Percentiles rank a stretch among this genome's conserved stretches.
These are phyloP conservation scores for Strobilomyces confusus DNA, from an alignment of 768 basidiomycete species.

Conservation along the genomic window DNA sequence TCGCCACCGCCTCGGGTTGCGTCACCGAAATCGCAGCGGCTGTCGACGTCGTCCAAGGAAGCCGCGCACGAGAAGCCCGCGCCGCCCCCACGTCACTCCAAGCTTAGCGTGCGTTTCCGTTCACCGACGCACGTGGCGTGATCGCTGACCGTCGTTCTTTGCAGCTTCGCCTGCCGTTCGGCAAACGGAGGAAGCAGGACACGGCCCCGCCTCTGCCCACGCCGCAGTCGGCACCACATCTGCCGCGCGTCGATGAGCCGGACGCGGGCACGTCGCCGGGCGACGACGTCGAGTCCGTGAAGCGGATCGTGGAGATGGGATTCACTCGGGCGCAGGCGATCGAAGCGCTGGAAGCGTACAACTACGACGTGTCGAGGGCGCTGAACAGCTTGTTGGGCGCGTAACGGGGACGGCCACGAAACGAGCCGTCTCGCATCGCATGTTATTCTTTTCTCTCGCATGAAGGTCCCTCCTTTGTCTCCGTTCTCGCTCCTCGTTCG, in stretches of 20 bases:
- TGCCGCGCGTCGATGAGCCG: slow-evolving; percentile 45
- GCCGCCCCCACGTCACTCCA: slow-evolving; percentile 57
- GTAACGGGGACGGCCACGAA: slow-evolving; percentile 13
- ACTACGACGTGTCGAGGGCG: slow-evolving; percentile 77
- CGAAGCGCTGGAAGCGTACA: slow-evolving; percentile 76
- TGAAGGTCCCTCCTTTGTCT: neutral
- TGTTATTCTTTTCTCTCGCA: slow-evolving; percentile 6
- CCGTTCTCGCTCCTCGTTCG: neutral
- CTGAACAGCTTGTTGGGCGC: slow-evolving; percentile 66
- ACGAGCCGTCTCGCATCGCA: slow-evolving; percentile 21
- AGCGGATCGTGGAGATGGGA: slow-evolving; percentile 84
- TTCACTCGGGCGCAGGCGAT: slow-evolving; percentile 83
- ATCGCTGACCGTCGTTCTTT: slow-evolving; percentile 10
- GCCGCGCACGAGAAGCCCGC: slow-evolving; percentile 50
- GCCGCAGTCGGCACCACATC: slow-evolving; percentile 31
- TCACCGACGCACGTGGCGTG: neutral
- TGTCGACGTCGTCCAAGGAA: slow-evolving; percentile 60
- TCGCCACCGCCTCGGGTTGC: slow-evolving; percentile 49
- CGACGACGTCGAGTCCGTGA: slow-evolving; percentile 74
- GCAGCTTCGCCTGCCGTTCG: slow-evolving; percentile 74
- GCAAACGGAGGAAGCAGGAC: slow-evolving; percentile 68
- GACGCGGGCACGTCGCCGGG: slow-evolving; percentile 44
- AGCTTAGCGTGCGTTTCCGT: slow-evolving; percentile 62
- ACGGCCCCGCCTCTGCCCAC: slow-evolving; percentile 42
- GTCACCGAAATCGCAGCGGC: slow-evolving; percentile 53